These are phyloP conservation scores for Epichloe coenophiala DNA, from an alignment of 2,329 filamentous ascomycete genomes.

Conservation along the genomic window DNA sequence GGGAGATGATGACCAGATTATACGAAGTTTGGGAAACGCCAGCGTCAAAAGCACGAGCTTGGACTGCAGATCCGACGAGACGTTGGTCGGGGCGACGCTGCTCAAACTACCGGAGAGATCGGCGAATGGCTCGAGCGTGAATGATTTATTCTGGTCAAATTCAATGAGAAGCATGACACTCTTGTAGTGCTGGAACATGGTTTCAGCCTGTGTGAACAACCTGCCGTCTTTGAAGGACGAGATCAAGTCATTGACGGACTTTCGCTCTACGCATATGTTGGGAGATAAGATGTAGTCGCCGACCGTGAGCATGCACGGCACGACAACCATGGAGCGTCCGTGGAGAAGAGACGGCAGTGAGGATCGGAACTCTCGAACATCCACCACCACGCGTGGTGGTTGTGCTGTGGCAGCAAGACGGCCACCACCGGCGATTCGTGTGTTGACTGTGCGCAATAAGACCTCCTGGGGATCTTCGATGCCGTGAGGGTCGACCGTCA, in stretches of 20 bases:
- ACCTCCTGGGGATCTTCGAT: slow-evolving; percentile 75
- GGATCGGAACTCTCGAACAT: slow-evolving; percentile 91
- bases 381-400: slow-evolving; percentile 82
- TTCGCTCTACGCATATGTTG: slow-evolving; percentile 84
- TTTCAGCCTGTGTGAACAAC: slow-evolving; percentile 81
- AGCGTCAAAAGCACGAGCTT: slow-evolving; percentile 87
- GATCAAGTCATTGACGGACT: slow-evolving; percentile 83
- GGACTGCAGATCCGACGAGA: slow-evolving; percentile 65
- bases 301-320: slow-evolving; percentile 92
- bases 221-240: slow-evolving; percentile 84
- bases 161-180: slow-evolving; percentile 87
- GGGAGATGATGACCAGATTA: slow-evolving; percentile 87
- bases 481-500: slow-evolving; percentile 57
- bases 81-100: slow-evolving; percentile 45
- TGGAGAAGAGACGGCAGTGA: slow-evolving; percentile 84
- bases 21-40: slow-evolving; percentile 75
- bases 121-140: slow-evolving; percentile 76
- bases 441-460: slow-evolving; percentile 92
- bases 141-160: slow-evolving; percentile 94
- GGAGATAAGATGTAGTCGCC: slow-evolving; percentile 93
- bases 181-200: slow-evolving; percentile 90
- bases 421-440: slow-evolving; percentile 87
- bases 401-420: slow-evolving; percentile 70
- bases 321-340: slow-evolving; percentile 72
- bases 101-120: slow-evolving; percentile 49